These are phyloP conservation scores for Aegilops tauschii DNA, from an alignment of 176 grass and related monocot species.

Conservation along the genomic window DNA sequence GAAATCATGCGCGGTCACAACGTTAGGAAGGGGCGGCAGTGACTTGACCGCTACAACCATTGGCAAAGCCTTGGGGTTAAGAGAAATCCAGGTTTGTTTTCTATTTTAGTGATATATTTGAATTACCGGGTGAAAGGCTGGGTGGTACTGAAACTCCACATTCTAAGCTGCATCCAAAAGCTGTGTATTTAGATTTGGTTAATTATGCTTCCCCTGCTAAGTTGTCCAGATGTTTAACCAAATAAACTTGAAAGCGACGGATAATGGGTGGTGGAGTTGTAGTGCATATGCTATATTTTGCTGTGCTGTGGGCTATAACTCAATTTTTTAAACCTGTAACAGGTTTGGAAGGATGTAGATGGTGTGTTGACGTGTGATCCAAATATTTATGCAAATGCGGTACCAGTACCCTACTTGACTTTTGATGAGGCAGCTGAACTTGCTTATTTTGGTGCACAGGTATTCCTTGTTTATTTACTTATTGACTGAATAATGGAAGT, in stretches of 20 bases:
- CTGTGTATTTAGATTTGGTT: background rate
- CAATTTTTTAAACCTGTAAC: conserved; percentile 5
- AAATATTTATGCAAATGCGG: conserved; percentile 75
- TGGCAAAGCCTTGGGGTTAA: conserved; percentile 89
- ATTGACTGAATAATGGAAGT: background rate
- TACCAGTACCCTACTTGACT: conserved; percentile 84
- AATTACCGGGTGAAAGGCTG: background rate
- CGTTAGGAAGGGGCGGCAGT: conserved; percentile 92
- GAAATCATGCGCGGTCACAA: conserved; percentile 92
- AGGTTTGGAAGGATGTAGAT: conserved; percentile 99
- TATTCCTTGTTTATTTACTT: background rate
- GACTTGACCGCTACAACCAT: conserved; percentile 96
- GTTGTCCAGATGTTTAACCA: background rate
- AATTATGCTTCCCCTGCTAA: background rate
- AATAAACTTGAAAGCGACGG: background rate
- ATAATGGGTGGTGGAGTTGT: background rate
- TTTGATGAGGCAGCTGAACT: conserved; percentile 98
- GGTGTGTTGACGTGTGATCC: conserved; percentile 95
- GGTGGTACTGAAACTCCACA: background rate
- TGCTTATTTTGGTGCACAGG: conserved; percentile 96
- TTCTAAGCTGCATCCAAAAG: background rate
- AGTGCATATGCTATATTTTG: background rate
- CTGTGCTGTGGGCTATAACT: background rate
- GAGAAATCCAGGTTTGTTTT: conserved; percentile 85
- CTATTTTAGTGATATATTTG: background rate